phyloP scores from a whole-genome alignment of 495 filamentous ascomycete genomes.

The Penicillium daleae region DNA sequence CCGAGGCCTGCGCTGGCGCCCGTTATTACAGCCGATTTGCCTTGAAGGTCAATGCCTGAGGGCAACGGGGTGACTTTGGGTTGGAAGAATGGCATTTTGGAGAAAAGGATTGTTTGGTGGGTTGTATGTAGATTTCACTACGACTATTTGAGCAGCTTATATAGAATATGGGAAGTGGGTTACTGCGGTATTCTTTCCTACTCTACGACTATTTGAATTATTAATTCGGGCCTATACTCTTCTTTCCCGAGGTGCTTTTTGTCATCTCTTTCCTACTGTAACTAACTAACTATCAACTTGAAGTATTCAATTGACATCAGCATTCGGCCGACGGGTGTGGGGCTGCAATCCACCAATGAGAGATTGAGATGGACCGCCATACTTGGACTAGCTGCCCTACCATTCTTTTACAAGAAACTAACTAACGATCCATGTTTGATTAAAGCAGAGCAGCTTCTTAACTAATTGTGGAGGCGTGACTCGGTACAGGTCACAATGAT shows the following conservation, averaged over 20 bases:
- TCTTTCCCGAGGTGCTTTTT: background rate
- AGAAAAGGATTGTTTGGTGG: background rate
- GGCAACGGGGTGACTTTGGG: slow-evolving; percentile 8
- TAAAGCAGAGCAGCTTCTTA: no score
- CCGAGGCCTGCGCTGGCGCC: slow-evolving; percentile 27
- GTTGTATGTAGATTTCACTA: background rate
- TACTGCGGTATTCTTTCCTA: background rate
- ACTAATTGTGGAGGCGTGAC: no score
- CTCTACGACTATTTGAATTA: background rate
- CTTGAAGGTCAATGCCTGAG: slow-evolving; percentile 18
- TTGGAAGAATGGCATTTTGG: slow-evolving; percentile 4
- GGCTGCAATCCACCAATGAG: background rate
- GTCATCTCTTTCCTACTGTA: background rate
- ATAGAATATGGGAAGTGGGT: background rate
- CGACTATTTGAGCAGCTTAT: background rate
- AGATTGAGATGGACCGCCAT: background rate
- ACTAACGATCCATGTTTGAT: no score
- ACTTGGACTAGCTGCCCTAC: no score
- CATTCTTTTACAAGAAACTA: no score
- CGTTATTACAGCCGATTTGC: slow-evolving; percentile 25
- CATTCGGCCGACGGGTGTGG: slow-evolving; percentile 9
- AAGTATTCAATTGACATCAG: slow-evolving; percentile 3
- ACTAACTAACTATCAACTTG: no score
- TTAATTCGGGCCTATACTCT: background rate
- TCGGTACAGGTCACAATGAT: no score